Base-by-base conservation (phyloP, 345 rosid genomes). In the Arabidopsis suecica region DNA sequence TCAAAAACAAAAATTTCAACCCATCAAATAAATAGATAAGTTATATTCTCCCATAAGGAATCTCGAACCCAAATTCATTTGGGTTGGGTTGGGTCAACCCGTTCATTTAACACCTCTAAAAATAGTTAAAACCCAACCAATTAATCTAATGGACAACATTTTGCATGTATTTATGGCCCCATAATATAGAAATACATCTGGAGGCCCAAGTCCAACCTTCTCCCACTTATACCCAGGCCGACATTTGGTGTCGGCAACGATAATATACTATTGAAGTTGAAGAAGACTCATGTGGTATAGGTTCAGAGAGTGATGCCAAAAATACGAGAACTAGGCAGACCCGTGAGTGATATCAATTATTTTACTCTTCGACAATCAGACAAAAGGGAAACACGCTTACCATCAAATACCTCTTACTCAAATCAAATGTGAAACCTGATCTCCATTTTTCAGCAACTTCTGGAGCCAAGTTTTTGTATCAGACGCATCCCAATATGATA, bases 401-500 rank as follows among this genome's bases (percentile, higher is more conserved):
- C 22, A 47, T n/a, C 9, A 8, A 3, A 20, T 49, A 9, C 48
- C 48, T 49, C 53, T 49, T 7, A 18, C 54, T 20, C 28, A 18
- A 16, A 49, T 49, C 12, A 7, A 49, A 23, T 53, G 57, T 53
- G 57, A 53, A 53, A 23, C 33, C 33, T 53, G 57, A 12, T 23
- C 57, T 53, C 33, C n/a, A 50, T 10, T 16, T 47, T 47, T 23
- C 25, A 10, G 33, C 33, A 53, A 10, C 5, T 53, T 53, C 33
- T 4, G n/a, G 32, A 23, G 33, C 8, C 57, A 23, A 25, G 5
- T 6, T 22, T 22, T 23, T 51, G 57, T 23, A 51, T 6, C 6
- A 51, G n/a, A 53, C 57, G 33, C 57, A 53, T 53, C 33, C 57
- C 57, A 10, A 53, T 53, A 53, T 11, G 57, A 23, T 53, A 23